Conservation (phyloP, 768 basidiomycete species). For the Gloeopeniophorella convolvens region DNA sequence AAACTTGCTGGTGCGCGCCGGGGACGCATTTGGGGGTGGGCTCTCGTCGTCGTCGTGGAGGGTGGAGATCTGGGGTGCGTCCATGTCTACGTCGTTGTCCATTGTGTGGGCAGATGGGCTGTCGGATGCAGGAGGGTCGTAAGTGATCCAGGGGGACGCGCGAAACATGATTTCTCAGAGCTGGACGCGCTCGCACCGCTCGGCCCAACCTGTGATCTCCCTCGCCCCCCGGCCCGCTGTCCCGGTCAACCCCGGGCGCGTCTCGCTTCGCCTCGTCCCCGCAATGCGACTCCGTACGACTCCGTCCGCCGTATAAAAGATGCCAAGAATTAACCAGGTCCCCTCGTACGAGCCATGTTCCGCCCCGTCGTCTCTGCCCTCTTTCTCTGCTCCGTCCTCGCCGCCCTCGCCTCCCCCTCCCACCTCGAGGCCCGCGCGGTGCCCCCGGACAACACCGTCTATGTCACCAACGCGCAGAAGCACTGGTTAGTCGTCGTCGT, state of each 20-base stretch:
- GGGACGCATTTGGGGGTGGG: conserved; percentile 40
- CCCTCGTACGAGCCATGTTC: too few relatives aligned
- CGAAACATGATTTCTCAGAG: conserved; percentile 40
- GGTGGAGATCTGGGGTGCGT: conserved; percentile 77
- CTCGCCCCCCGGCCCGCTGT: too few relatives aligned
- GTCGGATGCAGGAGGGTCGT: conserved; percentile 27
- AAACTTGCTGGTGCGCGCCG: conserved; percentile 32
- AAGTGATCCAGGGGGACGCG: conserved; percentile 56
- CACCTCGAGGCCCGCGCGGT: neutral
- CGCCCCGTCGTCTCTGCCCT: neutral
- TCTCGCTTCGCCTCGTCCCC: too few relatives aligned
- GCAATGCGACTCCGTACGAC: too few relatives aligned
- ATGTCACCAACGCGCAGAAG: conserved; percentile 35
- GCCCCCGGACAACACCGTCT: conserved; percentile 43
- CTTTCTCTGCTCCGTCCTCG: neutral
- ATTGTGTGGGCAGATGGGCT: conserved; percentile 17
- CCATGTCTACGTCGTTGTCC: conserved; percentile 55
- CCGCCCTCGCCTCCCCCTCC: conserved; percentile 4
- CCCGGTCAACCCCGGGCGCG: too few relatives aligned
- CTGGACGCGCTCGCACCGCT: conserved; percentile 7
- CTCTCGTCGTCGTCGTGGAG: conserved; percentile 68
- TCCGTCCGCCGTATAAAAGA: too few relatives aligned
- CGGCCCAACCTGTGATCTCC: neutral
- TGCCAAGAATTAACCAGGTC: too few relatives aligned
- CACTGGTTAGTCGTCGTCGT: conserved; percentile 39